Percentiles rank a stretch among this genome's conserved stretches.
phyloP scores from a whole-genome alignment of 441 rosid genomes.

The Bocquillonia castaneifolia region DNA sequence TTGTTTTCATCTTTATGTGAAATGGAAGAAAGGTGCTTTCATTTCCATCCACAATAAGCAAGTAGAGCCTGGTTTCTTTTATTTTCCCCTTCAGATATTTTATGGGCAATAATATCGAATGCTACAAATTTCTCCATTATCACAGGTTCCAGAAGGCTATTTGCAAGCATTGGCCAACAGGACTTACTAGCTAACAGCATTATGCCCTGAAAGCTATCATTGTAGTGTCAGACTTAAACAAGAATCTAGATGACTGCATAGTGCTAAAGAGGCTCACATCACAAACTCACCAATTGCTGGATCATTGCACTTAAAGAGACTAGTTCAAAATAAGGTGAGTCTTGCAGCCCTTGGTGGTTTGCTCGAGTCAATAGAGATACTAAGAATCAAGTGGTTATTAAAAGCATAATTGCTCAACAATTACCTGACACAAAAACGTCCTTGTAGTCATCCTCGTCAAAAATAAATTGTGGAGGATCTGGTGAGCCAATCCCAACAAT shows the following conservation, averaged over 20 bases:
- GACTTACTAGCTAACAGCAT: not conserved
- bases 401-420: not conserved
- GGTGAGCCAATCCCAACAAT: slow-evolving; percentile 91
- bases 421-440: slow-evolving; percentile 86
- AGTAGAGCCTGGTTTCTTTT: not conserved
- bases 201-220: not conserved
- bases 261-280: not conserved
- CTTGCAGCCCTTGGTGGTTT: not conserved
- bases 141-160: not conserved
- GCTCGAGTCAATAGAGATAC: not conserved
- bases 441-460: slow-evolving; percentile 69
- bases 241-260: not conserved
- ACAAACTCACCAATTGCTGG: not conserved
- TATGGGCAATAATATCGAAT: not conserved
- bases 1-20: not conserved
- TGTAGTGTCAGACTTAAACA: not conserved
- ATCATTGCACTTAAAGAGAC: not conserved
- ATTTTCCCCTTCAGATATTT: not conserved
- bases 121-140: not conserved
- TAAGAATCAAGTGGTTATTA: not conserved
- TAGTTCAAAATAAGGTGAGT: not conserved
- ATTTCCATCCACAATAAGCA: not conserved
- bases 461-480: slow-evolving; percentile 85
- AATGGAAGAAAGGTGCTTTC: not conserved
- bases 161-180: not conserved